Evolutionary conservation across 345 rosid genomes (phyloP), one percentile per base, ranked within the genome.

Genomic region (Anastatica hierochuntica): DNA sequence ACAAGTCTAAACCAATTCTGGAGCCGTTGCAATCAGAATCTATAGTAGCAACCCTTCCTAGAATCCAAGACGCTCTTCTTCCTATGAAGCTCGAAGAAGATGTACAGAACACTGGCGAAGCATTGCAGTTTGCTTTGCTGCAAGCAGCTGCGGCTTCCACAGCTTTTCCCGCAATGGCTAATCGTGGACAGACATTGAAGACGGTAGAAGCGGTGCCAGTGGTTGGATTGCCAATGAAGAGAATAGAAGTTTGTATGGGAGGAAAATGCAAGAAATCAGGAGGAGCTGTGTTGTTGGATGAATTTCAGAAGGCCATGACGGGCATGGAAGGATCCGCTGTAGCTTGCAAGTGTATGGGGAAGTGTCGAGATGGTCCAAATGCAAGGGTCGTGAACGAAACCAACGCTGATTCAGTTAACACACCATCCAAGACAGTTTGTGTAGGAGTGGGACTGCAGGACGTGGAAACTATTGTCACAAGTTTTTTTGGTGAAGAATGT

Each of bases 161-260:
- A 2, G 60, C 41, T 0, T 44, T 58, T 29, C 60, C 70, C 6
- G 46, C 56, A 6, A 14, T 46, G 8, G 43, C 8, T 2, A 47
- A 40, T 55, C 17, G 39, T 44, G 56, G 38, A 31, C 45, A 45
- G 57, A 26, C 21, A 29, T 14, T 52, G 43, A 64, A 47, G 47
- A 43, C 26, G 0, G 20, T 44, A 33, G 60, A 53, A 38, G 43
- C 49, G 1, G 58, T 50, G 12, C 6, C 64, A n/a, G n/a, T n/a
- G n/a, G n/a, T n/a, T n/a, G n/a, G n/a, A n/a, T n/a, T n/a, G 8
- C 36, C 56, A 7, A 47, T 10, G 72, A 74, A 70, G 63, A 74
- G 72, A 56, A 53, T 85, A 5, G 90, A 85, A 58, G 82, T 85
- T 18, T 83, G 90, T 62, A 79, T 79, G 95, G 95, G 95, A 20